Conservation (phyloP, 2,329 filamentous ascomycete genomes). For the Lachnellula cervina region DNA sequence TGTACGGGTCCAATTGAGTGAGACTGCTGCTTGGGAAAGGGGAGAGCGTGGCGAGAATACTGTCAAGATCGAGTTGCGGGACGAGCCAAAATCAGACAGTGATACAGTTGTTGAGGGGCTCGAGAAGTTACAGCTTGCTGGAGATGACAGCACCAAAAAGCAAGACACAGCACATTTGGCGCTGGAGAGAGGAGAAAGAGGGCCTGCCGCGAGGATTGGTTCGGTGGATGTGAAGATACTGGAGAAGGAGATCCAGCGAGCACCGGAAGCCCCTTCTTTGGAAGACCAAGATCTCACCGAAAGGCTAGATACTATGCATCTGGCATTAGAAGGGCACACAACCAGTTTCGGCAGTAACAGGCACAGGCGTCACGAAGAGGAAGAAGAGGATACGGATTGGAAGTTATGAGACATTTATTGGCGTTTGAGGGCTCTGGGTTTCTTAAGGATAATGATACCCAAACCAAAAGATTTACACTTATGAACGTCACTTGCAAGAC, state of each 20-base stretch:
- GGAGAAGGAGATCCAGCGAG: conserved; percentile 44
- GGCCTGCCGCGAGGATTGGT: conserved; percentile 20
- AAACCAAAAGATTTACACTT: not conserved
- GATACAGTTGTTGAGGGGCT: conserved; percentile 19
- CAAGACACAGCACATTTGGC: conserved; percentile 43
- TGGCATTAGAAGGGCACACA: conserved; percentile 30
- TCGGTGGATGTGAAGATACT: conserved; percentile 44
- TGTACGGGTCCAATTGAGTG: conserved; percentile 80
- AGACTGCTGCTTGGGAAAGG: conserved; percentile 81
- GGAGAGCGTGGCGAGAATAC: conserved; percentile 30
- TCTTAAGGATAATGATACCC: conserved; percentile 8
- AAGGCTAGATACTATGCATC: conserved; percentile 28
- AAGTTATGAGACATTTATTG: conserved; percentile 16
- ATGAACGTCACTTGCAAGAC: too few species aligned
- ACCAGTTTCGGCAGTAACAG: conserved; percentile 22
- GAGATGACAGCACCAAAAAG: conserved; percentile 34
- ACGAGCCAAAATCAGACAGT: conserved; percentile 56
- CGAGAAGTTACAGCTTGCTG: conserved; percentile 41
- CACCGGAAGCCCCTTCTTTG: conserved; percentile 37
- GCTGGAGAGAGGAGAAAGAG: conserved; percentile 43
- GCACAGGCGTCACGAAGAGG: conserved; percentile 14
- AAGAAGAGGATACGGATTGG: conserved; percentile 26
- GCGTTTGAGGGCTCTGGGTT: not conserved
- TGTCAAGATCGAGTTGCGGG: conserved; percentile 53
- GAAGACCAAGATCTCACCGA: conserved; percentile 31